phyloP scores from a whole-genome alignment of 2,329 filamentous ascomycete genomes.

The Hymenoscyphus repandus region DNA sequence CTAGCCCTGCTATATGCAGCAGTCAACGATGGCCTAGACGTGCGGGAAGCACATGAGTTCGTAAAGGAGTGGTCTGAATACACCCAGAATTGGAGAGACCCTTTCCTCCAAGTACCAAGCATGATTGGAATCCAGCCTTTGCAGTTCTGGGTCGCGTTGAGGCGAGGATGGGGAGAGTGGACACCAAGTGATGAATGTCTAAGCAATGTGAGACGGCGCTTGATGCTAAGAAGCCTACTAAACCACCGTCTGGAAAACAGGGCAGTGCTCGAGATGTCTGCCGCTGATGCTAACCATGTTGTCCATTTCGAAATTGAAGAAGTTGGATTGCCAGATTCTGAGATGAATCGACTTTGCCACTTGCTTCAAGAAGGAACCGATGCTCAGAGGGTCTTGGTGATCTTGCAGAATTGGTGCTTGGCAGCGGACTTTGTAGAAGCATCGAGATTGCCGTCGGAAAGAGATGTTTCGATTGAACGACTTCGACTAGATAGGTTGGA shows the following conservation, averaged over 20 bases:
- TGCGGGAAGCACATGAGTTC: background rate
- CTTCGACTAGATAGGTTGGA: slow-evolving; percentile 6
- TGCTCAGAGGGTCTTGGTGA: background rate
- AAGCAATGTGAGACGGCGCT: background rate
- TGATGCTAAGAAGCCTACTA: background rate
- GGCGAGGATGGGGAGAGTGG: slow-evolving; percentile 6
- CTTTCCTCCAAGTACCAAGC: background rate
- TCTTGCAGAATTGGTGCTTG: background rate
- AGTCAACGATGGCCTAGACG: background rate
- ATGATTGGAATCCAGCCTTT: background rate
- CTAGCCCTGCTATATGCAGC: background rate
- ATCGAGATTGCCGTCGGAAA: background rate
- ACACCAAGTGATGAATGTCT: background rate
- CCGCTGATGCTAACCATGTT: background rate
- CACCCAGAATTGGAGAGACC: background rate
- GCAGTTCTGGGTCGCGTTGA: slow-evolving; percentile 2
- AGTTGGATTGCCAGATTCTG: background rate
- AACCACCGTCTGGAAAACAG: background rate
- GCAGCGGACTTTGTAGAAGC: background rate
- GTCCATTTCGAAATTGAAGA: background rate
- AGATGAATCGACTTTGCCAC: background rate
- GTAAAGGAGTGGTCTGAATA: background rate
- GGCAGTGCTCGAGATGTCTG: background rate
- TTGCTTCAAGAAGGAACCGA: background rate
- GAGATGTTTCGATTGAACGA: background rate